Base-by-base conservation (phyloP, 306 rosid genomes). In the Echinosophora koreensis region DNA sequence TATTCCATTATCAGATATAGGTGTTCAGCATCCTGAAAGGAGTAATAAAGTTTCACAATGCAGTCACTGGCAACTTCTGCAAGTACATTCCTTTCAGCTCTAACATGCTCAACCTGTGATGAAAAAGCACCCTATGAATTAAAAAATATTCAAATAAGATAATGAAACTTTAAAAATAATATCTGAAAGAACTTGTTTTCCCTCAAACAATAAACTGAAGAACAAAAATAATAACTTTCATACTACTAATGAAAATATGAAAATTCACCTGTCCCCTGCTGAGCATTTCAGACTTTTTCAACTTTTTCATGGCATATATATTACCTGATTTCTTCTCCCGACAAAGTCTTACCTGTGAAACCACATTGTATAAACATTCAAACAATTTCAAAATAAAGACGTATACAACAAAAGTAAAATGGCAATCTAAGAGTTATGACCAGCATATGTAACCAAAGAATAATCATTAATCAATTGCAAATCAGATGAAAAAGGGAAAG, bases 21-120 rank as follows among this genome's bases (percentile, higher is more conserved):
- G 86, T 79, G 83, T 22, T 94, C 98, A 74, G 87, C 81, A 78
- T 92, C 98, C 81, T 92, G 98, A 80, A 94, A 94, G 11, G 98
- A 94, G 89, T 92, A 94, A 82, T 85, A 94, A 51, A 94, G 97
- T 71, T 89, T 94, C 84, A 94, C 97, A 86, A 94, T 94, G 91
- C 87, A 94, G 75, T 90, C 91, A 85, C 88, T 79, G 7, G 89
- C 97, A 87, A 92, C 97, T 85, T 94, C 98, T 13, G 98, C 98
- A 60, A 94, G 96, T 76, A 90, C 82, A 73, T 94, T 94, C 80
- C 98, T 87, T 82, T 94, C 97, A 15, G 98, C 94, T 86, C 92
- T 89, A 67, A 86, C 89, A 67, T 86, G 89, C 81, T 86, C 86
- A 76, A 85, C 89, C 89, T 85, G 55, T 54, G 55, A 60, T 46